Base-by-base conservation (phyloP, 2,329 filamentous ascomycete species). In the Didymosphaeria variabile region DNA sequence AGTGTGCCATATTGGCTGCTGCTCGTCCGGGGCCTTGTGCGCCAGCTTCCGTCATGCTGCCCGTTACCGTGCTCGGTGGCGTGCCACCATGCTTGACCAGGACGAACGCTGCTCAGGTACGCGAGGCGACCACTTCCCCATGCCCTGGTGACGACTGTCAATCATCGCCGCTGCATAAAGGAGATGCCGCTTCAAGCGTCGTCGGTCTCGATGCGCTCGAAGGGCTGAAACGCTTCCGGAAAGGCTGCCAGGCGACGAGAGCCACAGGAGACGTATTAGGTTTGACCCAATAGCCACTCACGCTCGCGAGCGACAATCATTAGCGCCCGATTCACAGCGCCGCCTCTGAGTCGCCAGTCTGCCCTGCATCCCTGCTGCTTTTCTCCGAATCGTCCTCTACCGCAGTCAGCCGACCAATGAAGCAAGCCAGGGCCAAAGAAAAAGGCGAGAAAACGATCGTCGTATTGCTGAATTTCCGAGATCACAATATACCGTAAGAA, bases 381-480 rank as follows among this genome's bases (percentile, higher is more conserved):
- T 72, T 71, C 69, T 74, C 72, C 74, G 72, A 76, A 57, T 74
- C 62, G 70, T 71, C 69, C 56, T 65, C 68, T 71, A 67, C 62
- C 62, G 59, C 58, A 61, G 67, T 71, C 69, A 71, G 61, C 60
- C 67, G 54, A 65, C 74, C 74, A 77, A 78, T 73, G 61, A 67
- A 61, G 55, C 54, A 64, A 60, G 56, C 64, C 62, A 67, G 69
- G 64, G 60, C 62, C 66, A 63, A 55, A 66, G 67, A 67, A 69
- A 62, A 71, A 67, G 68, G 68, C 72, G 67, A 69, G 69, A 67
- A 67, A 74, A 68, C 66, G 71, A 75, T 77, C 72, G 75, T 77
- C 76, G 66, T 74, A 73, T 76, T 76, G 66, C 68, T 77, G 68
- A 67, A 67, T 67, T 74, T 78, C 73, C 74, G 72, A 76, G 71